phyloP scores from a whole-genome alignment of 2,329 filamentous ascomycete genomes.

The Neodidymelliopsis sp. region DNA sequence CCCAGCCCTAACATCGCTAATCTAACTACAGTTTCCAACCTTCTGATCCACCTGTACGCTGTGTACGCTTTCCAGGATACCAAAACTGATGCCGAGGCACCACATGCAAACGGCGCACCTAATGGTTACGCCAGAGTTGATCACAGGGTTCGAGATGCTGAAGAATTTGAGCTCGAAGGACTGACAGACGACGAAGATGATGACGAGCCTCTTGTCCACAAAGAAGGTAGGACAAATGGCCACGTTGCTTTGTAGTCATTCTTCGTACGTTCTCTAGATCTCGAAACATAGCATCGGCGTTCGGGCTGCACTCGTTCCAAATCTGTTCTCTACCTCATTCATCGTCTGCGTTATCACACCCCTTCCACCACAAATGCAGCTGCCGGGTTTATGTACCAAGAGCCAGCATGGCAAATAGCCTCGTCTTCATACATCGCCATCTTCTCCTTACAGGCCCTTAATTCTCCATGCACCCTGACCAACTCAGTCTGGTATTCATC shows the following conservation, averaged over 20 bases:
- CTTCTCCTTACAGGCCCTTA: background rate
- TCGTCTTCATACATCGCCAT: no score
- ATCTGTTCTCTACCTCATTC: no score
- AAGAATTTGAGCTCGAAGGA: conserved; percentile 93
- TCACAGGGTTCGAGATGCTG: conserved; percentile 74
- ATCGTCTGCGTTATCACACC: no score
- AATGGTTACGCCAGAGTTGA: conserved; percentile 59
- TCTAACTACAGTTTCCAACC: conserved; percentile 69
- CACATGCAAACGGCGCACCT: conserved; percentile 31
- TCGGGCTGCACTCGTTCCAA: no score
- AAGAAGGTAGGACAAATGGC: conserved; percentile 31
- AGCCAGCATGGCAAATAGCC: no score
- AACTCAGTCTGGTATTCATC: background rate
- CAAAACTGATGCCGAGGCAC: conserved; percentile 48
- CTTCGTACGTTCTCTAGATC: background rate
- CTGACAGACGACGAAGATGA: conserved; percentile 89
- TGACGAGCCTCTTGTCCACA: conserved; percentile 39
- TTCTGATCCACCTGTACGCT: conserved; percentile 86
- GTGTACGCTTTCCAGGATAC: conserved; percentile 59
- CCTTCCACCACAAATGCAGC: background rate
- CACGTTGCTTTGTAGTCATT: conserved; percentile 5
- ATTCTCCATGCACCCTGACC: background rate
- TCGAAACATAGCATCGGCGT: conserved; percentile 5
- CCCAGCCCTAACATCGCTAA: conserved; percentile 18
- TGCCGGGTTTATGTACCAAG: background rate